Evolutionary conservation across 306 rosid species (phyloP).

Genomic region (Carpinus viminea): DNA sequence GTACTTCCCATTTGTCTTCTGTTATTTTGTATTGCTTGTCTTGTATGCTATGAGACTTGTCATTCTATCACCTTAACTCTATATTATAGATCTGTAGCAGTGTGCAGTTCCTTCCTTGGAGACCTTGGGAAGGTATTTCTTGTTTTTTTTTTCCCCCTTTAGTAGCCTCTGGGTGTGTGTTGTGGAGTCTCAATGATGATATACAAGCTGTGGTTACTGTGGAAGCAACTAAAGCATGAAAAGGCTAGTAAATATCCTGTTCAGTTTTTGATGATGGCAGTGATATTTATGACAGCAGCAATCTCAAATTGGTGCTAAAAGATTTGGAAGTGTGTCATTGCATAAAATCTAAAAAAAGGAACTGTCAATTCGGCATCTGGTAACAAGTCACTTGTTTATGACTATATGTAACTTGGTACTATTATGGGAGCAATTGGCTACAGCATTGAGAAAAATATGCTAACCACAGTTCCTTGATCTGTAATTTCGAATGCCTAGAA

Average conservation of each 20-base stretch:
- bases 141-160: conserved; percentile 12
- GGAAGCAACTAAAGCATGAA: background rate
- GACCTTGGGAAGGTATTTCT: conserved; percentile 87
- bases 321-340: background rate
- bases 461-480: background rate
- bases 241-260: too few species aligned
- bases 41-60: conserved; percentile 15
- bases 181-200: background rate
- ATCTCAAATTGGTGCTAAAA: background rate
- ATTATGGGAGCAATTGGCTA: background rate
- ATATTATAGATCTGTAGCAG: conserved; percentile 77
- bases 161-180: background rate
- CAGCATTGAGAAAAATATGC: background rate
- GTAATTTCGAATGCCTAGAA: background rate
- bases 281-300: background rate
- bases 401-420: background rate
- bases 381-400: background rate
- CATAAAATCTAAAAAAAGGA: background rate
- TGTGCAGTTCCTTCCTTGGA: conserved; percentile 95
- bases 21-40: conserved; percentile 9
- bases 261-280: too few species aligned
- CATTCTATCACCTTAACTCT: conserved; percentile 52
- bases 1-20: conserved; percentile 8
- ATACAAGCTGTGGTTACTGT: background rate
- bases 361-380: background rate